Evolutionary conservation across 129 eudicot genomes (phyloP), one percentile per base, ranked within the genome.

Genomic region (Gnaphalium uliginosum): DNA sequence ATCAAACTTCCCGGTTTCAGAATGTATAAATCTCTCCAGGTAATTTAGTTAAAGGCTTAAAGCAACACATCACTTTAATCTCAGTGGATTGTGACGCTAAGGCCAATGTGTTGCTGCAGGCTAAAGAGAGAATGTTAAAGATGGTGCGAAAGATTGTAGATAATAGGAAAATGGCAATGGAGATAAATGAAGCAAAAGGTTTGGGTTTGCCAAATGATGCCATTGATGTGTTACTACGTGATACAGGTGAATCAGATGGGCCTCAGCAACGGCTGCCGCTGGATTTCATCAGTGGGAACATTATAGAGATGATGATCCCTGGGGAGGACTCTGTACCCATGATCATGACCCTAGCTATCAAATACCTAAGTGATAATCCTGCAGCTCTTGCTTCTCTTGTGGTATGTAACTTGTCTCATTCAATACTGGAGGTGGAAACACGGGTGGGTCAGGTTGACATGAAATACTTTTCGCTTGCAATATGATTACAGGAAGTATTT

Each of bases 301-400:
- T 94, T 30, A 76, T 94, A 15, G 99, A 91, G 82, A 91, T 94
- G 99, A 94, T 94, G 99, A 88, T 94, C 79, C 97, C 99, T 0
- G 99, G 99, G 14, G 99, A 94, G 77, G 99, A 94, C 73, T 91
- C 99, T 3, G 96, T 94, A 73, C 99, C 99, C 43, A 91, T 89
- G 83, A 82, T 86, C 64, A 91, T 91, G 87, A 94, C 99, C 29
- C 78, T 94, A 15, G 97, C 97, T 17, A 82, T 94, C 75, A 91
- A 94, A 76, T 94, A 79, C 83, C 87, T 94, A 48, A 76, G 81
- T 21, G 96, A 94, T 78, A 85, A 76, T 78, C 94, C 99, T 15
- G 18, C 64, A 15, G 92, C 92, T 46, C 83, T 94, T 63, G 79
- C 89, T 27, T 88, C 85, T 37, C 71, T 94, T 68, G 80, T 82